Base-by-base conservation (phyloP, 192 early-diverging fungal genomes). In the Podila horticola region DNA sequence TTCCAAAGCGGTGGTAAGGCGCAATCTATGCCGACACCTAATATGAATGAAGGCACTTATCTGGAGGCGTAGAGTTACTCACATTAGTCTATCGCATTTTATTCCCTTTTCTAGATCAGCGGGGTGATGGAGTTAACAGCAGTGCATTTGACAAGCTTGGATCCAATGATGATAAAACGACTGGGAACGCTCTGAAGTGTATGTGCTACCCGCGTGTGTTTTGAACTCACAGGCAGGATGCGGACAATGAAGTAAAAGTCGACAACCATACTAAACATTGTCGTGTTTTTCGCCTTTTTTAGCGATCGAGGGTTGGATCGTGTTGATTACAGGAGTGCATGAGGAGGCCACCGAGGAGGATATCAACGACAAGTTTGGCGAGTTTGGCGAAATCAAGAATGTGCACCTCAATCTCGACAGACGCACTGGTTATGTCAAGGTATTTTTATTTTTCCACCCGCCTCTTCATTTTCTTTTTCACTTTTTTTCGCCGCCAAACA, bases 291-390 rank as follows among this genome's bases (percentile, higher is more conserved):
- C 33, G n/a, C 33, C 58, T 51, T 28, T 62, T 41, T 13, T 83
- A 90, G 89, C 89, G 34, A 87, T 98, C 29, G 97, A 99, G 74
- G 97, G 97, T 36, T 99, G 97, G 97, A 95, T 99, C 48, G 82
- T 99, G 6, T 79, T 99, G n/a, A 91, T 94, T 12, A 96, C 95
- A 0, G 95, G 94, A 36, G 87, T 99, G 24, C 96, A 99, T 83
- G 96, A 99, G 81, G 97, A 99, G 82, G 92, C 95, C 12, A 93
- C 91, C 29, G 97, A 98, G 71, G 97, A 99, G 22, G 93, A 94
- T 55, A 77, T 99, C 61, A 89, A 82, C 67, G 95, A 99, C 76
- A 88, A 90, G 67, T 98, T 96, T 71, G 88, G 91, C 28, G 96
- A 98, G 58, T 98, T 86, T 86, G 97, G 97, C n/a, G 90, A 89